phyloP scores from a whole-genome alignment of 2,329 filamentous ascomycete genomes.

The Orbilia blumenaviensis region DNA sequence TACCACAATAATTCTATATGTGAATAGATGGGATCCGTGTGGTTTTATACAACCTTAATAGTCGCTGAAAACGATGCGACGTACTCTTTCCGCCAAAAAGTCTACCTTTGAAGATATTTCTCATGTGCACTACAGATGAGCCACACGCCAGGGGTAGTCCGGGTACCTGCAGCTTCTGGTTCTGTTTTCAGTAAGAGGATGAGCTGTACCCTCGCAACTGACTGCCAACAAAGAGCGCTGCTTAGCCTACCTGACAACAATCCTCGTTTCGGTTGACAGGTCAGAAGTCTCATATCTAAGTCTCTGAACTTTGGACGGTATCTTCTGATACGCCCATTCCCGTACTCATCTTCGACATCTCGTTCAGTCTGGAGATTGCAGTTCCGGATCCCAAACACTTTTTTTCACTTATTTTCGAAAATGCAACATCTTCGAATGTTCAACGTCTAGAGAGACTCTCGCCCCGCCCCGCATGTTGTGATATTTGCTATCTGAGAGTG shows the following conservation, averaged over 20 bases:
- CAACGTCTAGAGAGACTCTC: background rate
- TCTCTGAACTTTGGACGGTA: background rate
- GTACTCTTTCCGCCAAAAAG: background rate
- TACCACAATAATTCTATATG: background rate
- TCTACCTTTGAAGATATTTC: background rate
- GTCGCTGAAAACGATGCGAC: background rate
- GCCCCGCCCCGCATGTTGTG: background rate
- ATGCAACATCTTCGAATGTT: background rate
- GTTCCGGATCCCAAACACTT: background rate
- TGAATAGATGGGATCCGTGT: background rate
- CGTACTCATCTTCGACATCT: too few species aligned
- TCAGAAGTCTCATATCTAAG: constrained; percentile 1
- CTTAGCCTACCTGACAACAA: constrained; percentile 23
- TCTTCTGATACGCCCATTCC: constrained; percentile 1
- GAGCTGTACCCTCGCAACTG: constrained; percentile 41
- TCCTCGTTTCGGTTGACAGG: constrained; percentile 15
- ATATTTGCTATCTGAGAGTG: background rate
- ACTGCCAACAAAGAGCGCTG: constrained; percentile 48
- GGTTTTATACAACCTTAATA: background rate
- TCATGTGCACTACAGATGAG: background rate
- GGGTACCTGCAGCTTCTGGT: constrained; percentile 49
- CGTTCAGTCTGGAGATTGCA: background rate
- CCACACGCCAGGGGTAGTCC: constrained; percentile 7
- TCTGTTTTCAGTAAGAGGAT: constrained; percentile 33
- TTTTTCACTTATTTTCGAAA: background rate